Base-by-base conservation (phyloP, 129 eudicot genomes). In the Logfia minima region DNA sequence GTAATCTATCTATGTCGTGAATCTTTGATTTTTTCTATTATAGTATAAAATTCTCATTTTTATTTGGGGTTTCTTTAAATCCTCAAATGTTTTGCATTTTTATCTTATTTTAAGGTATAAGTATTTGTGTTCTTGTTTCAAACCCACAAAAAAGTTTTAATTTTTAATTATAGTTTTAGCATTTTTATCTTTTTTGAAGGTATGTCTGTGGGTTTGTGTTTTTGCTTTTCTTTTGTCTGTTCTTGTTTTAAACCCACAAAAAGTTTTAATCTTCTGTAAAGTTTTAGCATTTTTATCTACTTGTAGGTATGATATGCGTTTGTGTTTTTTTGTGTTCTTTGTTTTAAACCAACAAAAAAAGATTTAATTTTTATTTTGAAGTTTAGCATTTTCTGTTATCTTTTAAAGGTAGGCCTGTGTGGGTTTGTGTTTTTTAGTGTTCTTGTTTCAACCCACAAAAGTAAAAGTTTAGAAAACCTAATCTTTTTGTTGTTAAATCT, bases 361-460 rank as follows among this genome's bases (percentile, higher is more conserved):
- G 64, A 58, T 21, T 58, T 24, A 58, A 58, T 58, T 8, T 56
- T 18, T 58, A 58, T 58, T 55, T 58, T 22, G 64, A 11, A 19
- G 6, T 62, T 62, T 62, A 11, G 32, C 7, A 17, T 62, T 22
- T 22, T 62, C 17, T 21, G 51, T 58, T 23, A 13, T 72, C 34
- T 19, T 34, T 37, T 74, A 45, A 34, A 77, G 66, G 62, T 56
- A 16, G 29, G 52, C 43, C 7, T 26, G 28, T 41, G 71, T 68
- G 66, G 37, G 70, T 66, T 51, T 79, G 39, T 52, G 72, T 53
- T 70, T 77, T 58, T 55, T 55, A 19, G 16, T 65, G 51, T 77
- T 74, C 26, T 69, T 37, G 60, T 8, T 79, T 31, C 29, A 79
- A 62, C 66, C 72, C 66, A 62, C 71, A 29, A 41, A 59, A 43